These are phyloP conservation scores for Microdochium nivale DNA, from an alignment of 2,329 filamentous ascomycete genomes.

Conservation along the genomic window DNA sequence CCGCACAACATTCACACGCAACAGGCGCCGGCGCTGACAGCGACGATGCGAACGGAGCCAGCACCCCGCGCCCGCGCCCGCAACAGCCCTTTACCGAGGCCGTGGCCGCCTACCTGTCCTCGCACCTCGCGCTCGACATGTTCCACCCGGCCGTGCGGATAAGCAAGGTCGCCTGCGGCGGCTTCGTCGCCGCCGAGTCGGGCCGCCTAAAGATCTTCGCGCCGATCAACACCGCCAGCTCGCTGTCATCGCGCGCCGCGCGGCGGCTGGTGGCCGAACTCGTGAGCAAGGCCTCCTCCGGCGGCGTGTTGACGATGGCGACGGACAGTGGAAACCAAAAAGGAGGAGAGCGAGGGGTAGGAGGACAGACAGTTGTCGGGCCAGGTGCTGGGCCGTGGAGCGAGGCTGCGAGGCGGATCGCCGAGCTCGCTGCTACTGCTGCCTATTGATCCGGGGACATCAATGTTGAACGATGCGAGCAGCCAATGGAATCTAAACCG, in stretches of 20 bases:
- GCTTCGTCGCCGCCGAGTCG: conserved; percentile 44
- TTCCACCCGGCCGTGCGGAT: conserved; percentile 46
- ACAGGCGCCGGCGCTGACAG: not conserved
- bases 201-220: conserved; percentile 38
- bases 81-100: conserved; percentile 41
- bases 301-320: conserved; percentile 6
- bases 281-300: conserved; percentile 4
- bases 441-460: not conserved
- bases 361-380: not conserved
- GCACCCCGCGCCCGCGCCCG: conserved; percentile 1
- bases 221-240: conserved; percentile 1
- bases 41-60: not conserved
- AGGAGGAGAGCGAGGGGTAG: not conserved
- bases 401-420: not conserved
- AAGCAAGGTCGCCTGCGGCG: conserved; percentile 44
- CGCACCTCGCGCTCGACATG: conserved; percentile 46
- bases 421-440: not conserved
- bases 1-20: not conserved
- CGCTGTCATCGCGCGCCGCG: conserved; percentile 2
- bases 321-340: not conserved
- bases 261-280: conserved; percentile 10
- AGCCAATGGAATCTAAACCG: no score
- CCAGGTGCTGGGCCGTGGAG: not conserved
- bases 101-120: conserved; percentile 37
- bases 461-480: no score